Evolutionary conservation across 768 basidiomycete genomes (phyloP).

Genomic region (Asterophora parasitica): DNA sequence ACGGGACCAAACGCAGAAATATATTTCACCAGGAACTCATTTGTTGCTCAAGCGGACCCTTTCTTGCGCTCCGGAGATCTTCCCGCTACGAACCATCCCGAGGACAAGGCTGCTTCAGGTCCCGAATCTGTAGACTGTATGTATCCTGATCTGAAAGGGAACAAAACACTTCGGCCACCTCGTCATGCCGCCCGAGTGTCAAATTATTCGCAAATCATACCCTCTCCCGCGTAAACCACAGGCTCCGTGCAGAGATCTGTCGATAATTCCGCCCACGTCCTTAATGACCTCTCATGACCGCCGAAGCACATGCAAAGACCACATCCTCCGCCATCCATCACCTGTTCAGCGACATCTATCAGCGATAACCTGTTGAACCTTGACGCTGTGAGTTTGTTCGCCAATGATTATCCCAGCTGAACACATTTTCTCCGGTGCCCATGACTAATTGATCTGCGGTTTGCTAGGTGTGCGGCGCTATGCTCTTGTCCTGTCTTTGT

Average conservation of each 20-base stretch:
- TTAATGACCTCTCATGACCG: constrained; percentile 2
- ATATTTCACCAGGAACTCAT: constrained; percentile 8
- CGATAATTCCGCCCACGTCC: neutral
- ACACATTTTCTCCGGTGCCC: neutral
- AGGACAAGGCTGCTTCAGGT: neutral
- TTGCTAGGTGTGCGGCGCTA: constrained; percentile 2
- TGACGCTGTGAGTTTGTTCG: constrained; percentile 4
- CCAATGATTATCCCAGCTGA: constrained; percentile 3
- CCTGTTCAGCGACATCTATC: constrained; percentile 4
- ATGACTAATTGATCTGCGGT: constrained; percentile 1
- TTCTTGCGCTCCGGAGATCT: neutral
- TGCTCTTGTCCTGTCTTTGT: neutral
- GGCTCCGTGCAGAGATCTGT: neutral
- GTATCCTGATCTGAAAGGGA: neutral
- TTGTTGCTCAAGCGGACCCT: neutral
- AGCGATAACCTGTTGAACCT: neutral
- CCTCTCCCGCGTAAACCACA: neutral
- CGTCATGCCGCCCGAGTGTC: neutral
- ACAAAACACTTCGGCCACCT: neutral
- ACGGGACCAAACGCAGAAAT: neutral
- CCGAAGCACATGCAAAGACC: constrained; percentile 1
- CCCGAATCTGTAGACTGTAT: too few species aligned
- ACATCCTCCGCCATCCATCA: neutral
- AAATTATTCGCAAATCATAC: neutral
- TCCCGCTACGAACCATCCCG: neutral